Percentiles rank a stretch among this genome's conserved stretches.
These are phyloP conservation scores for Pichia rugopelliculosa DNA, from an alignment of 805 yeast genomes.

Conservation along the genomic window DNA sequence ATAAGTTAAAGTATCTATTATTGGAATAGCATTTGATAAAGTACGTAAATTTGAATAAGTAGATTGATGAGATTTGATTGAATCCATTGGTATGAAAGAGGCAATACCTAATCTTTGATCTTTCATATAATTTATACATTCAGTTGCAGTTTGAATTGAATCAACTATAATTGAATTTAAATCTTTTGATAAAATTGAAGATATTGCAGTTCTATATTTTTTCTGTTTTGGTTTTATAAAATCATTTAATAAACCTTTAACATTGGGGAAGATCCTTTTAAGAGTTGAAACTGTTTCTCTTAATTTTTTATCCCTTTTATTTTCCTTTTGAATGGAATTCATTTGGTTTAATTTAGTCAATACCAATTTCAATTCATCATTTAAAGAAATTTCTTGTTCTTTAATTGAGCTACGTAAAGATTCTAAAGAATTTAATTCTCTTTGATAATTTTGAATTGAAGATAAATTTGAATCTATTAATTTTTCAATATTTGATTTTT, in stretches of 20 bases:
- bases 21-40: constrained; percentile 54
- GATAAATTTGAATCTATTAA: constrained; percentile 26
- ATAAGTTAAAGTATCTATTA: constrained; percentile 64
- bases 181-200: constrained; percentile 69
- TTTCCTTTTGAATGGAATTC: constrained; percentile 69
- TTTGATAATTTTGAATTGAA: constrained; percentile 24
- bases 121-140: constrained; percentile 70
- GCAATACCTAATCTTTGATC: constrained; percentile 82
- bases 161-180: constrained; percentile 84
- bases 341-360: constrained; percentile 60
- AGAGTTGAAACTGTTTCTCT: constrained; percentile 68
- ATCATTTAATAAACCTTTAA: constrained; percentile 73
- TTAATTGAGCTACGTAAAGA: constrained; percentile 31
- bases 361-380: constrained; percentile 53
- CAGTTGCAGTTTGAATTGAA: constrained; percentile 60
- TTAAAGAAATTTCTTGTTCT: constrained; percentile 52
- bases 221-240: constrained; percentile 69
- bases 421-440: constrained; percentile 23
- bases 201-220: constrained; percentile 65
- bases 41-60: constrained; percentile 49
- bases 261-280: constrained; percentile 75
- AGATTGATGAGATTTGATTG: constrained; percentile 50
- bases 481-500: constrained; percentile 24
- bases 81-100: constrained; percentile 81
- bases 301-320: constrained; percentile 57